Conservation (phyloP, 1,284 basidiomycete species). For the Fomitopsis schrenkii region DNA sequence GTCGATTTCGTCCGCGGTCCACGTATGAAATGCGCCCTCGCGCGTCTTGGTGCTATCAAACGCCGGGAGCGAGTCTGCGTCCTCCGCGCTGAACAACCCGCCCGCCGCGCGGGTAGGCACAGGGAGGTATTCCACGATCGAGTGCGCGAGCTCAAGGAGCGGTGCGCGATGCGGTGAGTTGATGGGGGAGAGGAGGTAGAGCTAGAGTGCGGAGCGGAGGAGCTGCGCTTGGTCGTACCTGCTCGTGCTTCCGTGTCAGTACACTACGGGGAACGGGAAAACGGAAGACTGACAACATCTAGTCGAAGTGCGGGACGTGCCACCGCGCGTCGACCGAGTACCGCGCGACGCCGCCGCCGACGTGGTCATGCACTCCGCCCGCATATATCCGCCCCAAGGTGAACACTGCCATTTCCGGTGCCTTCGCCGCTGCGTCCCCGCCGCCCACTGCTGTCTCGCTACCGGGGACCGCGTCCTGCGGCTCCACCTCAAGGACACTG, state of each 20-base stretch:
- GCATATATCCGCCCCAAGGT: constrained; percentile 30
- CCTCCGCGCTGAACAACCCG: constrained; percentile 40
- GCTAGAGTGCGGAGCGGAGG: constrained; percentile 19
- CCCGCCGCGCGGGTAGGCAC: constrained; percentile 30
- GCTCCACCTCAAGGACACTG: not conserved
- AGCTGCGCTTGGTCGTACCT: constrained; percentile 41
- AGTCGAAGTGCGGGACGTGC: constrained; percentile 45
- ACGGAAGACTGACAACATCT: constrained; percentile 36
- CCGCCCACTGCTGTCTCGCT: not conserved
- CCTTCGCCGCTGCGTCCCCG: constrained; percentile 13
- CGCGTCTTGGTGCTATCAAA: constrained; percentile 26
- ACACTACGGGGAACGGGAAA: not conserved
- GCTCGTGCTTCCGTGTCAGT: not conserved
- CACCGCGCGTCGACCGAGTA: constrained; percentile 42
- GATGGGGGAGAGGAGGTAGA: constrained; percentile 22
- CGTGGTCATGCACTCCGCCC: constrained; percentile 42
- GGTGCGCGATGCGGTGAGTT: constrained; percentile 17
- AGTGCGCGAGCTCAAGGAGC: constrained; percentile 19
- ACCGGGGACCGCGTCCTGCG: not conserved
- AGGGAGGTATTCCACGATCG: constrained; percentile 34
- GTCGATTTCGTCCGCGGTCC: constrained; percentile 34
- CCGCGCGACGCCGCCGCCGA: constrained; percentile 38
- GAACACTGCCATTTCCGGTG: constrained; percentile 23
- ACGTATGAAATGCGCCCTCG: constrained; percentile 44
- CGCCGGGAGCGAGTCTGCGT: constrained; percentile 37